Evolutionary conservation across 441 rosid genomes (phyloP).

Genomic region (Hypseocharis bilobata): DNA sequence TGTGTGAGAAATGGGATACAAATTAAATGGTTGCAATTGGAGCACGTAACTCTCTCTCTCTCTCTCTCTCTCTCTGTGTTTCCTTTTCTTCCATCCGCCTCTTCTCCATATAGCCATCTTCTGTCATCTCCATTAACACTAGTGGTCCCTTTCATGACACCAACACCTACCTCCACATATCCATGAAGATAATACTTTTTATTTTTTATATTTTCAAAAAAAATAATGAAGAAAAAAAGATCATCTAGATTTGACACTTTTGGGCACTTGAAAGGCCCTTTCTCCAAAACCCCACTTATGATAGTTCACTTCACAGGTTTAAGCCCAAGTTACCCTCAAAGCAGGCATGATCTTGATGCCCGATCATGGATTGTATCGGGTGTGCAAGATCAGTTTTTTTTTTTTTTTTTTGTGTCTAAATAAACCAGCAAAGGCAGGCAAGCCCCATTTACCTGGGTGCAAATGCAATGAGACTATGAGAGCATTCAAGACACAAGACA

Average conservation of each 20-base stretch:
- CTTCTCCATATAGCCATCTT: constrained; percentile 30
- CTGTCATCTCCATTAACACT: constrained; percentile 25
- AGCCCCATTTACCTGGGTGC: too few relatives aligned
- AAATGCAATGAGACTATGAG: too few relatives aligned
- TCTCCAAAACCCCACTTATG: constrained; percentile 2
- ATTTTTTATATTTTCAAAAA: constrained; percentile 1
- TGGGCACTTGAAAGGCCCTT: background rate
- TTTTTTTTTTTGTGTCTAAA: too few relatives aligned
- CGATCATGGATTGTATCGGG: too few relatives aligned
- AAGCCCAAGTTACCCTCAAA: constrained; percentile 13
- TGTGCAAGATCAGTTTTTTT: too few relatives aligned
- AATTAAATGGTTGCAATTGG: constrained; percentile 45
- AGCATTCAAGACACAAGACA: too few relatives aligned
- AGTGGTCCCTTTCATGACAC: constrained; percentile 42
- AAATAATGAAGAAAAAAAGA: background rate
- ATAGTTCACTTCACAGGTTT: constrained; percentile 8
- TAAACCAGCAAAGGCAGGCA: too few relatives aligned
- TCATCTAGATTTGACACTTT: constrained; percentile 18
- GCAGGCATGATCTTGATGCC: constrained; percentile 22
- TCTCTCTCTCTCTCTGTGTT: constrained; percentile 25
- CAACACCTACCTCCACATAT: constrained; percentile 26
- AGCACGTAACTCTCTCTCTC: constrained; percentile 35
- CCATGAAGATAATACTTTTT: constrained; percentile 18
- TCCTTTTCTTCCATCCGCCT: constrained; percentile 47
- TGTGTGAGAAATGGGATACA: constrained; percentile 37